Conservation (phyloP, 2,329 filamentous ascomycete species). For the Cordyceps cateniannulata region DNA sequence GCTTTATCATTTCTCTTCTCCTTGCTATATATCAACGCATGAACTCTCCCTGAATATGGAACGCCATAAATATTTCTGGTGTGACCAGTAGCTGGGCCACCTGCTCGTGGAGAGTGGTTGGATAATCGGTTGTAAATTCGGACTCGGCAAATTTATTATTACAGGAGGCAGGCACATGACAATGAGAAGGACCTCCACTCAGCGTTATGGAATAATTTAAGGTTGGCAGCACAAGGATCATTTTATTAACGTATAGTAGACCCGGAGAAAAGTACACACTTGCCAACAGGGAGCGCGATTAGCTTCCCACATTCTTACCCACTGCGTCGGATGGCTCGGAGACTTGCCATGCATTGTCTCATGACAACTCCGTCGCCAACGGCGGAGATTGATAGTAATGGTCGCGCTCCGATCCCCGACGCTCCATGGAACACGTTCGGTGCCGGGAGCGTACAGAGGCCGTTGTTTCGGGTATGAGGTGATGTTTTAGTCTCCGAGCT, state of each 20-base stretch:
- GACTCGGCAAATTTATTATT: too few species aligned
- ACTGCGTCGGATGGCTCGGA: constrained; percentile 2
- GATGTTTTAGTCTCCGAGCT: background rate
- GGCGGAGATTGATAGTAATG: background rate
- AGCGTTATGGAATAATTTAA: too few species aligned
- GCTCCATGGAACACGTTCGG: background rate
- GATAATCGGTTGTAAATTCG: too few species aligned
- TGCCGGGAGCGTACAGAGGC: background rate
- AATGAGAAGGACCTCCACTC: background rate
- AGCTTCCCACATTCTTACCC: background rate
- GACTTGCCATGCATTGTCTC: background rate
- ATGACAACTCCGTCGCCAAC: background rate
- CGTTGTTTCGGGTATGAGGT: background rate
- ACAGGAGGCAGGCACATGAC: too few species aligned
- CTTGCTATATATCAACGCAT: too few species aligned
- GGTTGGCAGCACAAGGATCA: background rate
- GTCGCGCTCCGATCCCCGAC: background rate
- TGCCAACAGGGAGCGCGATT: background rate
- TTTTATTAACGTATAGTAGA: background rate
- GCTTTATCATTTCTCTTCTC: too few species aligned
- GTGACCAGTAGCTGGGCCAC: too few species aligned
- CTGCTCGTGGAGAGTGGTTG: too few species aligned
- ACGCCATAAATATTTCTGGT: too few species aligned
- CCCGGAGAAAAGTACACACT: background rate
- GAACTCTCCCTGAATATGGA: too few species aligned